phyloP scores from a whole-genome alignment of 306 rosid genomes.

The Citrullus mucosospermus region DNA sequence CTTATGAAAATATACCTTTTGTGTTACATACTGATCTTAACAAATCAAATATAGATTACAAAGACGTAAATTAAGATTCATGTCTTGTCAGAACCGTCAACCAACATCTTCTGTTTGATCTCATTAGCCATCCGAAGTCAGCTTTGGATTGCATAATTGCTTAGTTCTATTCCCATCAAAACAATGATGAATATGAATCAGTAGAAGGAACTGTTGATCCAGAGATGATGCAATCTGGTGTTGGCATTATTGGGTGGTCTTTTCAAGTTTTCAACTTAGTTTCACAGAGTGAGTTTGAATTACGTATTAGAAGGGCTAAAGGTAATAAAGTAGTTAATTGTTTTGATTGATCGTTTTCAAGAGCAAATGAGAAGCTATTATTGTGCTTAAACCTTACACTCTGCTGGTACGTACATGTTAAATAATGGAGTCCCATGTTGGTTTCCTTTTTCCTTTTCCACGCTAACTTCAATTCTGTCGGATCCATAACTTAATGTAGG shows the following conservation, averaged over 20 bases:
- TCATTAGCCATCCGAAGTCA: neutral
- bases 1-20: neutral
- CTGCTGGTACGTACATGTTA: slow-evolving; percentile 1
- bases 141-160: slow-evolving; percentile 1
- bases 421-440: slow-evolving; percentile 8
- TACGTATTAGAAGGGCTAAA: neutral
- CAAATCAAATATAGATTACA: neutral
- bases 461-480: slow-evolving; percentile 9
- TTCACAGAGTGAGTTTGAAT: neutral
- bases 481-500: neutral
- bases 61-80: neutral
- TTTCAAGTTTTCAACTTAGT: neutral
- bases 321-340: neutral
- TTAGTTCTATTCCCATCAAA: neutral
- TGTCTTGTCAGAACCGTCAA: neutral
- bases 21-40: neutral
- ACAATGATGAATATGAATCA: neutral
- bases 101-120: neutral
- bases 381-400: neutral
- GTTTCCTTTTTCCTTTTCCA: slow-evolving; percentile 4
- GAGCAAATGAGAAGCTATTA: neutral
- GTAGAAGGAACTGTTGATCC: slow-evolving; percentile 5
- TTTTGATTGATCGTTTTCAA: neutral
- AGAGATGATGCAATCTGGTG: neutral
- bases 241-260: neutral